These are phyloP conservation scores for Plenodomus lindquistii DNA, from an alignment of 2,329 filamentous ascomycete genomes.

Conservation along the genomic window DNA sequence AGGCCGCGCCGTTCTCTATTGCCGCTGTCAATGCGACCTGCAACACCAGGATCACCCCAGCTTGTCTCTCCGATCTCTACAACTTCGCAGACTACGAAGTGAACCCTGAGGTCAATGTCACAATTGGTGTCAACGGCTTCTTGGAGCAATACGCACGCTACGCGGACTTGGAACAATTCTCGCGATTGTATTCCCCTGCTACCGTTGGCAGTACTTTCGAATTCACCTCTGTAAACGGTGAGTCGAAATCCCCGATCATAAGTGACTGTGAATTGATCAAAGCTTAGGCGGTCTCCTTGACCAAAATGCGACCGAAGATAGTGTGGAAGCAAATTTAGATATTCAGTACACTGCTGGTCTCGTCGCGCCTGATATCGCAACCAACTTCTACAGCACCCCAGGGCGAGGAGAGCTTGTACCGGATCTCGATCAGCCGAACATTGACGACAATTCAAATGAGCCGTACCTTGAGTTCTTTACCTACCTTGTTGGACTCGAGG, in stretches of 20 bases:
- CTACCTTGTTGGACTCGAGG: slow-evolving; percentile 36
- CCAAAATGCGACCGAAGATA: slow-evolving; percentile 43
- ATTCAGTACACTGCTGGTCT: slow-evolving; percentile 55
- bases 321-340: slow-evolving; percentile 56
- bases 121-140: slow-evolving; percentile 52
- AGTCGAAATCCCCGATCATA: slow-evolving; percentile 11
- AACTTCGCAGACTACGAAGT: slow-evolving; percentile 47
- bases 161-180: slow-evolving; percentile 50
- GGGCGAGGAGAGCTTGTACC: slow-evolving; percentile 53
- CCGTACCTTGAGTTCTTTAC: slow-evolving; percentile 50
- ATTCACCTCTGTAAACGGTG: slow-evolving; percentile 50
- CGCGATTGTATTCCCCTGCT: slow-evolving; percentile 44
- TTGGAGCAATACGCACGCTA: slow-evolving; percentile 55
- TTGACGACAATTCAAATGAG: slow-evolving; percentile 51
- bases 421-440: slow-evolving; percentile 52
- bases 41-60: slow-evolving; percentile 50
- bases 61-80: slow-evolving; percentile 54
- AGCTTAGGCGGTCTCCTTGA: slow-evolving; percentile 32
- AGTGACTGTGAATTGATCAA: slow-evolving; percentile 3
- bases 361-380: slow-evolving; percentile 46
- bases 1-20: slow-evolving; percentile 22
- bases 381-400: slow-evolving; percentile 54
- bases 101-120: slow-evolving; percentile 40
- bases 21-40: slow-evolving; percentile 45
- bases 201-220: slow-evolving; percentile 51